phyloP scores from a whole-genome alignment of 176 grass and related monocot genomes.

The Hordeum marinum region DNA sequence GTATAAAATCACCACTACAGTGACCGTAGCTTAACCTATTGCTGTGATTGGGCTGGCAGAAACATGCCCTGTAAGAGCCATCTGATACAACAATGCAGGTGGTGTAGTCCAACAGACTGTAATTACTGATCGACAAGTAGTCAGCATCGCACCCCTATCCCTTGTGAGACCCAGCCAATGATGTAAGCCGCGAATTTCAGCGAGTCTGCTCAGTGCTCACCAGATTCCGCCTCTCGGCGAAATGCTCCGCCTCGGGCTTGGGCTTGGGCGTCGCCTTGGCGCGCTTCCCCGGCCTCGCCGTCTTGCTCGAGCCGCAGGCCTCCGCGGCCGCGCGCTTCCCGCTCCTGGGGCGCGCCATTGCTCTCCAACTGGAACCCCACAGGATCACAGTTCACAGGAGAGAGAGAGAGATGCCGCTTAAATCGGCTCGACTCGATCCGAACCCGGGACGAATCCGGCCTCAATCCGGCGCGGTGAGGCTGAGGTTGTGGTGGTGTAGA shows the following conservation, averaged over 20 bases:
- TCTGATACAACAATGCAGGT: too few species aligned
- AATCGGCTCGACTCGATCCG: constrained; percentile 11
- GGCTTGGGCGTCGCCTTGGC: constrained; percentile 25
- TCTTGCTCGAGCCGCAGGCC: background rate
- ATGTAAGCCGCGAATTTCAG: background rate
- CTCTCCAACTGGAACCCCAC: background rate
- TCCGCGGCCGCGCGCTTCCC: constrained; percentile 41
- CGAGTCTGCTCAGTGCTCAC: constrained; percentile 20
- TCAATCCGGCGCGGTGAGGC: too few species aligned
- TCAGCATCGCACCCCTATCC: too few species aligned
- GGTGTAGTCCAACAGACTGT: too few species aligned
- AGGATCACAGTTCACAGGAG: too few species aligned
- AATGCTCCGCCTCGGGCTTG: constrained; percentile 39
- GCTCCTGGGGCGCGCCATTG: constrained; percentile 31
- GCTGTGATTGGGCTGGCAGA: too few species aligned
- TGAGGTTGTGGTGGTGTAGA: too few species aligned
- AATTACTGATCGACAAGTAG: too few species aligned
- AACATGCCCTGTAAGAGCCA: too few species aligned
- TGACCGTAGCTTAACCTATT: too few species aligned
- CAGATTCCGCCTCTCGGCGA: constrained; percentile 46
- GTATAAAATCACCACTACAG: too few species aligned
- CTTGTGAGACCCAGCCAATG: background rate
- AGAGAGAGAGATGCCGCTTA: background rate
- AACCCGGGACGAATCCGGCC: too few species aligned
- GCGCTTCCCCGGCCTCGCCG: constrained; percentile 22